Conservation (phyloP, 2,329 filamentous ascomycete species). For the Dendryphion nanum region DNA sequence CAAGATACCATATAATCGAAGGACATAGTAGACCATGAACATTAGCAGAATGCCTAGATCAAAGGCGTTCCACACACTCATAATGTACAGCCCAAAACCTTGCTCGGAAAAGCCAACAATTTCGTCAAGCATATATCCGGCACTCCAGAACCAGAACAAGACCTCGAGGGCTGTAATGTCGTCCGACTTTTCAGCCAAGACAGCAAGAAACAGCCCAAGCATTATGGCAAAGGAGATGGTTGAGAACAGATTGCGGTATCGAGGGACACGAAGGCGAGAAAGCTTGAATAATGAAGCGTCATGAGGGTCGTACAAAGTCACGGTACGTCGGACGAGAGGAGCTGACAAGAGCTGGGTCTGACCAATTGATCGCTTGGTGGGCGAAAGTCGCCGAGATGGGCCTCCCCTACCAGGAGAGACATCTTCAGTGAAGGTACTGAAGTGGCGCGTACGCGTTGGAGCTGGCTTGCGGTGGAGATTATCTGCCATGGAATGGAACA, state of each 20-base stretch:
- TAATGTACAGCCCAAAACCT: slow-evolving; percentile 92
- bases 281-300: slow-evolving; percentile 90
- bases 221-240: slow-evolving; percentile 84
- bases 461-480: slow-evolving; percentile 68
- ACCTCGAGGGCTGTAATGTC: slow-evolving; percentile 83
- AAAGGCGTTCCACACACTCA: slow-evolving; percentile 97
- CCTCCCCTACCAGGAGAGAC: slow-evolving; percentile 31
- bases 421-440: slow-evolving; percentile 19
- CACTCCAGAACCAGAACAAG: slow-evolving; percentile 96
- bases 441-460: slow-evolving; percentile 21
- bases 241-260: slow-evolving; percentile 87
- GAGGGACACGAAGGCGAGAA: slow-evolving; percentile 83
- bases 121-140: slow-evolving; percentile 95
- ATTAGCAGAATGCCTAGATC: slow-evolving; percentile 86
- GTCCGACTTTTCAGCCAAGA: slow-evolving; percentile 71
- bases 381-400: slow-evolving; percentile 28
- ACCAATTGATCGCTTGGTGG: slow-evolving; percentile 15
- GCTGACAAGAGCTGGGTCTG: slow-evolving; percentile 21
- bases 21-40: slow-evolving; percentile 83
- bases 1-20: slow-evolving; percentile 84
- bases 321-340: slow-evolving; percentile 64
- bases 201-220: slow-evolving; percentile 80
- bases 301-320: slow-evolving; percentile 83
- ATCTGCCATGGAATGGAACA: slow-evolving; percentile 88
- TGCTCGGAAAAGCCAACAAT: slow-evolving; percentile 95